Evolutionary conservation across 345 rosid species (phyloP).

Genomic region (Acer negundo): DNA sequence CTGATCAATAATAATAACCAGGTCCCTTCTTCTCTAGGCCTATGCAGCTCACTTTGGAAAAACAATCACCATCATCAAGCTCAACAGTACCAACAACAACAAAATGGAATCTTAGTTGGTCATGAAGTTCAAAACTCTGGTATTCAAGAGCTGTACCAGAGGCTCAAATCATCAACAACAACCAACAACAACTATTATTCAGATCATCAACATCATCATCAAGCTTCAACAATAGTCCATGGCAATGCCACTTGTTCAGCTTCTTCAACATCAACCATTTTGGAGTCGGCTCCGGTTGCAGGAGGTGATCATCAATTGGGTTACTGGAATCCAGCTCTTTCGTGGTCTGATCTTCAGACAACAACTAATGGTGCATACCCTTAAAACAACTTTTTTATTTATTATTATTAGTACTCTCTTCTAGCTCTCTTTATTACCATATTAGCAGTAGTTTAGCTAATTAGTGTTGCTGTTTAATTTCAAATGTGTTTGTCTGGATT

Average conservation of each 20-base stretch:
- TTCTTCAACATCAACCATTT: slow-evolving; percentile 32
- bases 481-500: slow-evolving; percentile 24
- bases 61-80: slow-evolving; percentile 36
- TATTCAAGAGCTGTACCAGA: slow-evolving; percentile 61
- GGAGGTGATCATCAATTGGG: slow-evolving; percentile 40
- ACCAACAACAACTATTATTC: slow-evolving; percentile 10
- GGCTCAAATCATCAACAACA: slow-evolving; percentile 45
- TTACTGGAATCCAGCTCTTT: slow-evolving; percentile 58
- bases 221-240: slow-evolving; percentile 27
- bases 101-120: slow-evolving; percentile 31
- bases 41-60: slow-evolving; percentile 50
- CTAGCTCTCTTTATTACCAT: slow-evolving; percentile 1
- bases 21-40: slow-evolving; percentile 43
- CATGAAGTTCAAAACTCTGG: slow-evolving; percentile 50
- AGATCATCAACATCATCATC: slow-evolving; percentile 32
- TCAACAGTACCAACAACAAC: slow-evolving; percentile 47
- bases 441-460: slow-evolving; percentile 6
- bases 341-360: slow-evolving; percentile 71
- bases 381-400: slow-evolving; percentile 22
- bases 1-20: slow-evolving; percentile 18
- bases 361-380: slow-evolving; percentile 66
- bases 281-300: slow-evolving; percentile 52
- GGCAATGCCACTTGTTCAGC: slow-evolving; percentile 32
- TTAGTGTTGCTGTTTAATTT: slow-evolving; percentile 16
- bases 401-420: background rate